A percentile compares a stretch with the other conserved stretches of the same genome.
Conservation (phyloP, 306 rosid genomes). For the Inga leiocalycina region DNA sequence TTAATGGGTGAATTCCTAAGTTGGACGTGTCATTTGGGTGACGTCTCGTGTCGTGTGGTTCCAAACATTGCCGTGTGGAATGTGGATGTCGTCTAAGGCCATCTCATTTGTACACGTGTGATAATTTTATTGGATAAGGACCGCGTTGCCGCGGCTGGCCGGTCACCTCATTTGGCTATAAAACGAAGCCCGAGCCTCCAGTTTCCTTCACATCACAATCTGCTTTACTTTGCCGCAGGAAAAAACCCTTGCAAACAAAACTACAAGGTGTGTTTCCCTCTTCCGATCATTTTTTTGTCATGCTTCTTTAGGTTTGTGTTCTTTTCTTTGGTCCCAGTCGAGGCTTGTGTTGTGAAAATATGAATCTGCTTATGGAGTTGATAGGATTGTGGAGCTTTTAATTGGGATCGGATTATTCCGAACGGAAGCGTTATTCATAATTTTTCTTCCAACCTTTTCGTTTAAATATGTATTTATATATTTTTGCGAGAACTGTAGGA, state of each 20-base stretch:
- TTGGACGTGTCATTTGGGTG: no score
- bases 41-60: no score
- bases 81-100: no score
- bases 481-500: no score
- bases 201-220: rapidly evolving
- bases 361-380: no score
- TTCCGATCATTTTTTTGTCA: neutral
- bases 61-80: no score
- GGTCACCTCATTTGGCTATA: neutral
- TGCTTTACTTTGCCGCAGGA: neutral
- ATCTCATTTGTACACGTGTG: neutral
- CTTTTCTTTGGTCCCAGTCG: neutral
- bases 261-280: neutral
- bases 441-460: neutral
- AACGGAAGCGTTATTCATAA: neutral
- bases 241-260: neutral
- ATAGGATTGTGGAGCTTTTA: neutral
- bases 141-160: neutral
- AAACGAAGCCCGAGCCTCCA: neutral
- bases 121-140: neutral
- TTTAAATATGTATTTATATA: neutral
- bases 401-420: neutral
- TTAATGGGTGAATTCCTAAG: no score
- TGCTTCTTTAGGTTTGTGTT: neutral
- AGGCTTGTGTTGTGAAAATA: neutral